Base-by-base conservation (phyloP, 129 eudicot species). In the Deinandra increscens region DNA sequence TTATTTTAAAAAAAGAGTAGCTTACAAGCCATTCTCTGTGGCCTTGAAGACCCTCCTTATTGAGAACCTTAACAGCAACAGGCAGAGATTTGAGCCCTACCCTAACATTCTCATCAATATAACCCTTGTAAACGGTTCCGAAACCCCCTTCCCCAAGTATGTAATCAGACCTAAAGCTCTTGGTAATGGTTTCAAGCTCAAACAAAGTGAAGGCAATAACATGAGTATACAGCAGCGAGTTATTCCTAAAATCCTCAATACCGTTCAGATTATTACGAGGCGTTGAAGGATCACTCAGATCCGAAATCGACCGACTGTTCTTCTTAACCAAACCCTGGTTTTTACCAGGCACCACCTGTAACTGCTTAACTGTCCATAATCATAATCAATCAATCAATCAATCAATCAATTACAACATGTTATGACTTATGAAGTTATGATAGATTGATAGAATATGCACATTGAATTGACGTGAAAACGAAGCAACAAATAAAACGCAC, bases 1-100 rank as follows among this genome's bases (percentile, higher is more conserved):
- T 48, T 48, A 56, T 31, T 48, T 38, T 10, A 67, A 56, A 50
- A 9, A 49, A 36, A 26, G 43, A 66, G 45, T 39, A 59, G 70
- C 95, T 82, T 79, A 90, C 97, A 60, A 91, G 96, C 97, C 96
- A 88, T 73, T 91, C 96, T 15, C 96, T 83, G 81, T 91, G 97
- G 48, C 96, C 97, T 70, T 88, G 96, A 80, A 88, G 97, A 17
- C 97, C 97, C 66, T 91, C 97, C 77, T 91, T 91, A 70, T 91
- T 91, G n/a, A 91, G 96, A 33, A 91, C 97, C 84, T 91, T 91
- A 60, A 91, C 97, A 42, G 97, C 97, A 80, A 91, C 97, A 5
- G 97, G 90, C 15, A 91, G 84, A 44, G 97, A 91, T 75, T 91
- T 91, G 68, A 91, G 93, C 15, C 96, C 97, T 70, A 91, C 97